A percentile compares a stretch with the other conserved stretches of the same genome.
These are phyloP conservation scores for Strobilomyces echinocephalus DNA, from an alignment of 768 basidiomycete genomes.

Conservation along the genomic window DNA sequence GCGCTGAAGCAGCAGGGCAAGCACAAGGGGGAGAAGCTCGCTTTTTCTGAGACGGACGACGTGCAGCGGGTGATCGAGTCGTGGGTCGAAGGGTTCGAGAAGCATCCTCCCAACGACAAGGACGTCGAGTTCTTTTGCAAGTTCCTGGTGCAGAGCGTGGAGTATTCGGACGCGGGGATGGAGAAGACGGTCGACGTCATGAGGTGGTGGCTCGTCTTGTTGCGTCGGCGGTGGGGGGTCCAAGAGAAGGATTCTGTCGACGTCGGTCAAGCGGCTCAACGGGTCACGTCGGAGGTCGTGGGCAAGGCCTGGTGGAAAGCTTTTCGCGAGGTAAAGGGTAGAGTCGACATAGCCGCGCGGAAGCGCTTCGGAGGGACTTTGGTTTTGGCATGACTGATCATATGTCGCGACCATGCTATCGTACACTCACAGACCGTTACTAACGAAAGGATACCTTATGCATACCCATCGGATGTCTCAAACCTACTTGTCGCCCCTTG, in stretches of 20 bases:
- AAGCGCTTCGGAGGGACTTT: constrained; percentile 71
- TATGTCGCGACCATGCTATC: not conserved
- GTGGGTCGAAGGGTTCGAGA: constrained; percentile 68
- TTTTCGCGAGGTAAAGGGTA: constrained; percentile 63
- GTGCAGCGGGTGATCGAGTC: constrained; percentile 65
- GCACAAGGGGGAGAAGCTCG: constrained; percentile 47
- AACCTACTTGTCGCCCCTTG: constrained; percentile 42
- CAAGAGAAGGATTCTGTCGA: constrained; percentile 43
- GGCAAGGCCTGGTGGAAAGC: constrained; percentile 80
- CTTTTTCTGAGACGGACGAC: constrained; percentile 63
- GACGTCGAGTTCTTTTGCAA: constrained; percentile 74
- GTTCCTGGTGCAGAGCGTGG: constrained; percentile 66
- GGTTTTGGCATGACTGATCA: constrained; percentile 45
- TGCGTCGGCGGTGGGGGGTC: constrained; percentile 59
- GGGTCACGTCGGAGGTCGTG: constrained; percentile 36
- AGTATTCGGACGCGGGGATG: constrained; percentile 62
- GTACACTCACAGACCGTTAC: not conserved
- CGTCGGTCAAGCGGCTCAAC: constrained; percentile 28
- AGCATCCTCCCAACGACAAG: constrained; percentile 60
- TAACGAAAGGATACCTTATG: not conserved
- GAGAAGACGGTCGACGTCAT: constrained; percentile 67
- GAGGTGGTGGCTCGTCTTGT: constrained; percentile 77
- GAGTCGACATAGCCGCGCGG: constrained; percentile 60
- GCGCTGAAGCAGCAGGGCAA: constrained; percentile 54
- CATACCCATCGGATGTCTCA: too few species aligned